Percentiles rank a stretch among this genome's conserved stretches.
phyloP scores from a whole-genome alignment of 1,139 yeast species.

The Wickerhamomyces sp. region DNA sequence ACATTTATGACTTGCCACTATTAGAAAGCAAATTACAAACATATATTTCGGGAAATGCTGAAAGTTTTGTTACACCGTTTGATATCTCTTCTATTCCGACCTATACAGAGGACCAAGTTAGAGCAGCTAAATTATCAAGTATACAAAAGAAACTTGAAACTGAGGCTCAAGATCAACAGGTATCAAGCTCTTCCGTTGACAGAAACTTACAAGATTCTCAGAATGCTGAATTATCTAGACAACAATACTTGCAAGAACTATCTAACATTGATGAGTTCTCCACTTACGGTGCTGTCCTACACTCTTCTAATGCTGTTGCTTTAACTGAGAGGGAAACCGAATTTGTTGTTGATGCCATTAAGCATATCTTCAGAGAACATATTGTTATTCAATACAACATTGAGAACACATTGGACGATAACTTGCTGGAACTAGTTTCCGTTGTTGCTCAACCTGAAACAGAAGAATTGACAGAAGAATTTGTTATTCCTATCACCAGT shows the following conservation, averaged over 20 bases:
- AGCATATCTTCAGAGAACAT: conserved; percentile 74
- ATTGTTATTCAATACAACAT: conserved; percentile 83
- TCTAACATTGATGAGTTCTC: conserved; percentile 62
- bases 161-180: conserved; percentile 7
- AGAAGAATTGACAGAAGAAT: conserved; percentile 60
- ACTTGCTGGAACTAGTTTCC: conserved; percentile 75
- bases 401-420: conserved; percentile 77
- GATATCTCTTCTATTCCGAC: conserved; percentile 58
- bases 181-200: conserved; percentile 1
- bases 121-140: conserved; percentile 41
- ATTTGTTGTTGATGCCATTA: conserved; percentile 79
- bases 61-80: conserved; percentile 60
- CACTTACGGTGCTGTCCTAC: conserved; percentile 68
- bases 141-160: conserved; percentile 32
- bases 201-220: conserved; percentile 20
- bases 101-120: conserved; percentile 48
- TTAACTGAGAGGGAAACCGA: conserved; percentile 93
- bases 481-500: conserved; percentile 68
- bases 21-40: conserved; percentile 74
- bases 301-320: conserved; percentile 62
- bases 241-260: conserved; percentile 65
- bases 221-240: conserved; percentile 38
- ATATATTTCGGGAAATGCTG: conserved; percentile 62
- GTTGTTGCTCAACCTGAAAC: conserved; percentile 65
- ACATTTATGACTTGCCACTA: conserved; percentile 66